A percentile compares a stretch with the other conserved stretches of the same genome.
phyloP scores from a whole-genome alignment of 208 protist species.

The Novymonas esmeraldas region DNA sequence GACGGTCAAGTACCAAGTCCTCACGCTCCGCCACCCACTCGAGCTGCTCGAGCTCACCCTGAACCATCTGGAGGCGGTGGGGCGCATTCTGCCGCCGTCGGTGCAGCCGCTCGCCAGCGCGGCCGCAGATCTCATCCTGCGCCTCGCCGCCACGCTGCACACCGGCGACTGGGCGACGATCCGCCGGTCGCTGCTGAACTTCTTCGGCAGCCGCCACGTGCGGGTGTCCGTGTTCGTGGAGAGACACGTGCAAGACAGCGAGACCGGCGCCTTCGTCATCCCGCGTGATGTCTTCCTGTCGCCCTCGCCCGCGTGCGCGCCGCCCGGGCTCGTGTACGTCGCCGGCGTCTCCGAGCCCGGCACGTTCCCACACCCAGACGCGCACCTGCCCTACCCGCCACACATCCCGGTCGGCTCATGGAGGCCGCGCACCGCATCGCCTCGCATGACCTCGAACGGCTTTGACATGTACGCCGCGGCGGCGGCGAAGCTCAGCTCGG shows the following conservation, averaged over 20 bases:
- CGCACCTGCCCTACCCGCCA: conserved; percentile 36
- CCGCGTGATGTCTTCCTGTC: conserved; percentile 40
- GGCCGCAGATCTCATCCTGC: conserved; percentile 29
- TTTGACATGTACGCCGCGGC: conserved; percentile 57
- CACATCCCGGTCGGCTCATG: conserved; percentile 42
- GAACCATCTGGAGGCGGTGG: conserved; percentile 84
- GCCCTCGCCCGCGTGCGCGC: conserved; percentile 38
- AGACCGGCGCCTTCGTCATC: conserved; percentile 69
- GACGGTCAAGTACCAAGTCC: conserved; percentile 92
- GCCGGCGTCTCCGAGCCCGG: conserved; percentile 4
- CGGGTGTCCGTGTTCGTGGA: conserved; percentile 91
- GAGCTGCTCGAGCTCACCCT: conserved; percentile 88
- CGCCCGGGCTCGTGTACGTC: conserved; percentile 60
- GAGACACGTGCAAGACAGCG: conserved; percentile 60
- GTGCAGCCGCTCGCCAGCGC: conserved; percentile 22
- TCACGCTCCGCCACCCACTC: conserved; percentile 71
- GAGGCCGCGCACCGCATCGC: conserved; percentile 26
- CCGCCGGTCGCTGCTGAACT: conserved; percentile 76
- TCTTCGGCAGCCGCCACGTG: conserved; percentile 63
- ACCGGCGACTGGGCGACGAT: conserved; percentile 57
- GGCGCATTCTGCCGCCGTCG: conserved; percentile 31
- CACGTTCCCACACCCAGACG: conserved; percentile 59
- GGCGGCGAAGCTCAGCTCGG: neutral
- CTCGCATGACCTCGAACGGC: conserved; percentile 57
- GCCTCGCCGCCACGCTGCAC: conserved; percentile 29